These are phyloP conservation scores for Pseudopyrenochaeta lycopersici DNA, from an alignment of 2,329 filamentous ascomycete genomes.

Conservation along the genomic window DNA sequence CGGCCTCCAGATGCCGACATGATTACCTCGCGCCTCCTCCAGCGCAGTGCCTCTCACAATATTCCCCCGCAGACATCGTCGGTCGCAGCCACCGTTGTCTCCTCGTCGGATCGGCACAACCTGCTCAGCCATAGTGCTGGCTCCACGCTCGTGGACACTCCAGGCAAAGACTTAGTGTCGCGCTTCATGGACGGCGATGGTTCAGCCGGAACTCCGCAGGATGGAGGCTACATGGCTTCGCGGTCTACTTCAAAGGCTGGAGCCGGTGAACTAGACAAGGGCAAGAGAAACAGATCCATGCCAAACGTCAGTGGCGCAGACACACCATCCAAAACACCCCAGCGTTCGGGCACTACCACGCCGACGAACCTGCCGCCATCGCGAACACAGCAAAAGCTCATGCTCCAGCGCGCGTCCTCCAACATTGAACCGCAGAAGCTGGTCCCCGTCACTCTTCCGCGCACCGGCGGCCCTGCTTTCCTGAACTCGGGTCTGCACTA, in stretches of 20 bases:
- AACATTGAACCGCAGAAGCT: conserved; percentile 70
- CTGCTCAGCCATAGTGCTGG: conserved; percentile 48
- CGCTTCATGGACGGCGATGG: conserved; percentile 56
- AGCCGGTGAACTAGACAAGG: conserved; percentile 35
- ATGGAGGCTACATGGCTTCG: conserved; percentile 48
- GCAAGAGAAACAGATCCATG: conserved; percentile 50
- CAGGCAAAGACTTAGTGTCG: conserved; percentile 54
- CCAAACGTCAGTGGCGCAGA: conserved; percentile 46
- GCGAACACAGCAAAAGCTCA: conserved; percentile 78
- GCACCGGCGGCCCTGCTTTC: conserved; percentile 45
- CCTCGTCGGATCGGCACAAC: conserved; percentile 48
- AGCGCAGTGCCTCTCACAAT: conserved; percentile 69
- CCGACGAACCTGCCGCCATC: conserved; percentile 59
- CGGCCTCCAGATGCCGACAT: conserved; percentile 66
- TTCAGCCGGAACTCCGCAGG: conserved; percentile 52
- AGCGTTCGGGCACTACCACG: conserved; percentile 50
- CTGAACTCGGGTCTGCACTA: conserved; percentile 48
- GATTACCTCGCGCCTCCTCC: conserved; percentile 72
- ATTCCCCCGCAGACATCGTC: conserved; percentile 72
- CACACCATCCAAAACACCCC: conserved; percentile 36
- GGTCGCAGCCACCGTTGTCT: conserved; percentile 63
- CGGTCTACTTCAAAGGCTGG: conserved; percentile 29
- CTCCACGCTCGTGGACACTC: conserved; percentile 52
- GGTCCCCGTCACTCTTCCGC: conserved; percentile 50
- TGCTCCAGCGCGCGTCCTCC: conserved; percentile 77